Conservation (phyloP, 2,329 filamentous ascomycete genomes). For the Cercospora sp. region DNA sequence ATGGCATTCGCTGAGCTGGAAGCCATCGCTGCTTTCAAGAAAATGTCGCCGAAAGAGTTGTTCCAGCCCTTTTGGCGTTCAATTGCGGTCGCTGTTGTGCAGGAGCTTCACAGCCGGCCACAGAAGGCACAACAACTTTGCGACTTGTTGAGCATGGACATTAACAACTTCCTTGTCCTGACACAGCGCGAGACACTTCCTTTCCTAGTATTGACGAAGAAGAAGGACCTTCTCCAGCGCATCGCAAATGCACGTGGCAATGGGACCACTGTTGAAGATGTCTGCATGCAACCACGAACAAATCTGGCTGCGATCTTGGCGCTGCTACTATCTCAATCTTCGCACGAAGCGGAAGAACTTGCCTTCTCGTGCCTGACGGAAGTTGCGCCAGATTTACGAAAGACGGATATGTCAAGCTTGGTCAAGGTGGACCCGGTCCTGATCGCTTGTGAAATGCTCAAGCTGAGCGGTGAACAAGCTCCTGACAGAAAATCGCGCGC, state of each 20-base stretch:
- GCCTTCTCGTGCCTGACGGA: constrained; percentile 68
- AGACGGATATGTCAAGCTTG: constrained; percentile 64
- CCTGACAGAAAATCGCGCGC: constrained; percentile 42
- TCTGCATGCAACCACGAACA: constrained; percentile 57
- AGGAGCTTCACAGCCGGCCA: constrained; percentile 77
- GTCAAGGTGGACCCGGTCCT: constrained; percentile 73
- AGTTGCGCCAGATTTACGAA: constrained; percentile 69
- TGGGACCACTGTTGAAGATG: constrained; percentile 57
- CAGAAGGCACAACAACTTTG: constrained; percentile 78
- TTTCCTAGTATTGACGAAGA: constrained; percentile 77
- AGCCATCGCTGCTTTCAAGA: constrained; percentile 67
- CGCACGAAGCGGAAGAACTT: constrained; percentile 65
- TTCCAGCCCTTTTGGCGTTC: constrained; percentile 88
- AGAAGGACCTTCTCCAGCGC: constrained; percentile 73
- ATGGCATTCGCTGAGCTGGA: constrained; percentile 81
- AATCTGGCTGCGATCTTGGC: constrained; percentile 62
- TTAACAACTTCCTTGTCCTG: constrained; percentile 70
- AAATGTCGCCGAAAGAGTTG: constrained; percentile 56
- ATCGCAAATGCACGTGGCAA: constrained; percentile 69
- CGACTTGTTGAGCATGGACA: constrained; percentile 73
- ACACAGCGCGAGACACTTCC: constrained; percentile 83
- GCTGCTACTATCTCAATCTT: constrained; percentile 57
- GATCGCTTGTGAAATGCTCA: constrained; percentile 78
- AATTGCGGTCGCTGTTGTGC: constrained; percentile 77
- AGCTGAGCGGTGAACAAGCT: constrained; percentile 70